Base-by-base conservation (phyloP, 768 basidiomycete species). In the Glaciozyma martinii region DNA sequence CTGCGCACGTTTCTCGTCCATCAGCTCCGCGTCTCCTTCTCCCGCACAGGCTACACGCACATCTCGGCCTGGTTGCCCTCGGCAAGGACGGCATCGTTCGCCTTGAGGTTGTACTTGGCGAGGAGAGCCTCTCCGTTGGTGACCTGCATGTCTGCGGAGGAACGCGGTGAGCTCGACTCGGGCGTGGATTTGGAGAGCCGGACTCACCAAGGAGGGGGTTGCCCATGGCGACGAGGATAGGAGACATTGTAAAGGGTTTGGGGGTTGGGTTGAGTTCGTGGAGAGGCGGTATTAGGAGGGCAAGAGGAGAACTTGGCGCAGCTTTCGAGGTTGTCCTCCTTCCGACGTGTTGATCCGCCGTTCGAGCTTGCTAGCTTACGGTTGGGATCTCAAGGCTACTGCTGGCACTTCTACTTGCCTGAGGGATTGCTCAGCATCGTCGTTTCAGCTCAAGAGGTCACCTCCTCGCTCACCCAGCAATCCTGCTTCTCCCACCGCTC, bases 51-150 rank as follows among this genome's bases (percentile, higher is more conserved):
- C 5, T 13, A 46, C 43, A 74, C 85, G 71, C 71, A 94, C 92
- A 98, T 85, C n/a, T 85, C 81, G 62, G 81, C 78, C 71, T 98
- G 94, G 78, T 90, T 88, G 65, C 86, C 87, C 70, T 86, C 87
- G 3, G 93, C 94, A 62, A 99, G 83, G 77, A 97, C 92, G 54
- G 95, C 94, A 77, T 99, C 89, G 80, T 99, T 93, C 60, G 91
- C 81, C 75, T 90, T 89, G 73, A 99, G 83, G 65, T 78, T 83
- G 75, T 98, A 99, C 78, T 95, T 97, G 74, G 86, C 80, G 62
- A 98, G 80, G 49, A 97, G 82, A 40, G 81, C 81, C 75, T 93
- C 90, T 57, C 89, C 90, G 67, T 89, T 82, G 67, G 79, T 84
- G 74, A 94, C 90, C 79, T 94, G 92, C 80, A 99, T 87, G 77